Percentiles rank a stretch among this genome's conserved stretches.
phyloP scores from a whole-genome alignment of 352 stramenopile genomes.

The Blastocystis sp. region DNA sequence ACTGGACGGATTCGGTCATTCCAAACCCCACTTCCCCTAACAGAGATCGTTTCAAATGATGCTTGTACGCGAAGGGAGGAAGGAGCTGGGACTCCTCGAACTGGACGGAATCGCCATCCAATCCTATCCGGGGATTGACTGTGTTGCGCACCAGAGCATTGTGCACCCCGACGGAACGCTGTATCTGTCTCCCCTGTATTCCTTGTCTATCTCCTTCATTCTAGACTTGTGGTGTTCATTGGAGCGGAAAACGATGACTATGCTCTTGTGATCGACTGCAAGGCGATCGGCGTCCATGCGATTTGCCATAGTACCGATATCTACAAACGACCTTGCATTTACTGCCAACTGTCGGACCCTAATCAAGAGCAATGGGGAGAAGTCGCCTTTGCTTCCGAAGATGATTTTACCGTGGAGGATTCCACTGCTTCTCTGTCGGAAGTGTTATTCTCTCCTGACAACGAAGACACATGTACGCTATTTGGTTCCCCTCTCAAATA shows the following conservation, averaged over 20 bases:
- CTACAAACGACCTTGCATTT: constrained; percentile 33
- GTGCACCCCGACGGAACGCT: background rate
- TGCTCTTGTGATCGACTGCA: constrained; percentile 9
- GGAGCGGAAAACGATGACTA: background rate
- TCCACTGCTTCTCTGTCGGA: background rate
- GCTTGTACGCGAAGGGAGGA: background rate
- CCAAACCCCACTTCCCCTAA: background rate
- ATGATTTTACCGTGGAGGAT: background rate
- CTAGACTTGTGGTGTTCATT: background rate
- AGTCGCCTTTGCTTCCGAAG: background rate
- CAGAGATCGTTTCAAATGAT: background rate
- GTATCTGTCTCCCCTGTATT: background rate
- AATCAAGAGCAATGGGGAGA: background rate
- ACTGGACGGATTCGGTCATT: background rate
- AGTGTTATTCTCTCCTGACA: constrained; percentile 33
- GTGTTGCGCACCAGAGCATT: background rate
- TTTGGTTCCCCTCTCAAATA: background rate
- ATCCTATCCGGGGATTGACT: background rate
- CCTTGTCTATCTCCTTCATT: background rate
- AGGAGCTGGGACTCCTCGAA: background rate
- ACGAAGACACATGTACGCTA: background rate
- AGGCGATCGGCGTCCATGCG: constrained; percentile 37
- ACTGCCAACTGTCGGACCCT: constrained; percentile 42
- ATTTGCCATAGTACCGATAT: constrained; percentile 48
- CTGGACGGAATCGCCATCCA: background rate